Percentiles rank a stretch among this genome's conserved stretches.
phyloP scores from a whole-genome alignment of 1,284 basidiomycete species.

The Trametes pubescens region DNA sequence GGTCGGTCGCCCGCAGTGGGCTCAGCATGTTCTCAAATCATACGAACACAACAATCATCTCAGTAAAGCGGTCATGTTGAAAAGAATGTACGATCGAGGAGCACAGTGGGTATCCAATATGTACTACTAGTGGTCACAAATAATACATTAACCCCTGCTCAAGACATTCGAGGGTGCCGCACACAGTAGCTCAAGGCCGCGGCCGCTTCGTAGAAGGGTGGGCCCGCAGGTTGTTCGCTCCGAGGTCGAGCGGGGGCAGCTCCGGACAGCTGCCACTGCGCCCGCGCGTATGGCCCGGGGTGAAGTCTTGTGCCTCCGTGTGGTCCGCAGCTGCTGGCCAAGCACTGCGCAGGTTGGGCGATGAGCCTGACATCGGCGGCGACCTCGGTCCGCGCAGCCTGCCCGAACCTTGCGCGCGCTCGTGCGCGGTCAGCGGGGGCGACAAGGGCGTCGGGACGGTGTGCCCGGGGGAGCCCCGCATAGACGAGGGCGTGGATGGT shows the following conservation, averaged over 20 bases:
- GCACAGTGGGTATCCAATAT: background rate
- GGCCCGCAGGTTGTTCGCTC: conserved; percentile 4
- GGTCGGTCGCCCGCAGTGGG: background rate
- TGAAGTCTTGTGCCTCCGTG: background rate
- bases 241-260: conserved; percentile 30
- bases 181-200: background rate
- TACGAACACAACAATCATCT: background rate
- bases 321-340: conserved; percentile 17
- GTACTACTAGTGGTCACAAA: background rate
- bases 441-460: conserved; percentile 18
- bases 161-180: background rate
- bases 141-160: background rate
- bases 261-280: conserved; percentile 32
- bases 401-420: conserved; percentile 25
- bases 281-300: conserved; percentile 14
- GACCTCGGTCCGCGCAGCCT: conserved; percentile 29
- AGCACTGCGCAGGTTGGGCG: conserved; percentile 21
- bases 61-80: background rate
- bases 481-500: conserved; percentile 3
- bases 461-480: conserved; percentile 15
- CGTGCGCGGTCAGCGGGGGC: conserved; percentile 11
- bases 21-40: background rate
- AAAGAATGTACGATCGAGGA: background rate
- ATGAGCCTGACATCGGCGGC: conserved; percentile 23
- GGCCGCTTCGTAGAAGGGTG: conserved; percentile 3